These are phyloP conservation scores for Populus tomentosa DNA, from an alignment of 441 rosid species.

Conservation along the genomic window DNA sequence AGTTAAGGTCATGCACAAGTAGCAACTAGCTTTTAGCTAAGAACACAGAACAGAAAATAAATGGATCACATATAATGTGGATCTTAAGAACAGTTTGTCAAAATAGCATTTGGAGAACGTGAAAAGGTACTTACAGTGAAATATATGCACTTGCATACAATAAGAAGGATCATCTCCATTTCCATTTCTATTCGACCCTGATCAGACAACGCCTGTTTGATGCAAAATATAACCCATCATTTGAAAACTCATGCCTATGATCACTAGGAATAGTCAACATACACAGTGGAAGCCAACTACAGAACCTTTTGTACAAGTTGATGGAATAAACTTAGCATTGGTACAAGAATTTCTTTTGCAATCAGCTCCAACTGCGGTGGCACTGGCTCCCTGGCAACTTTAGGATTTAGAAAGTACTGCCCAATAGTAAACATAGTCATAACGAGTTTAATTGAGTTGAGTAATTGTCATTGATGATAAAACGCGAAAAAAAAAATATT, in stretches of 20 bases:
- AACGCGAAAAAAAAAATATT: too few species aligned
- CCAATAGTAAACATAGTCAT: constrained; percentile 6
- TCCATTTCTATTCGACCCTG: constrained; percentile 34
- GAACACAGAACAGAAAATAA: not conserved
- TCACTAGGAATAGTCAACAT: constrained; percentile 3
- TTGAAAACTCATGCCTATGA: constrained; percentile 15
- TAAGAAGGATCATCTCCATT: constrained; percentile 55
- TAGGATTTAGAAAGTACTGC: constrained; percentile 83
- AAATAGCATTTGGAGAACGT: not conserved
- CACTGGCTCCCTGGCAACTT: constrained; percentile 74
- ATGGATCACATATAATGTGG: not conserved
- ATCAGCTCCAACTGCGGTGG: constrained; percentile 74
- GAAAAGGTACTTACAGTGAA: constrained; percentile 58
- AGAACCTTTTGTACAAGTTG: constrained; percentile 60
- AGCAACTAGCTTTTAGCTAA: not conserved
- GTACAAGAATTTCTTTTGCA: constrained; percentile 60
- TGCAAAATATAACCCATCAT: constrained; percentile 19
- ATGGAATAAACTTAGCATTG: constrained; percentile 52
- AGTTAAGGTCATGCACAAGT: not conserved
- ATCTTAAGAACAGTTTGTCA: not conserved
- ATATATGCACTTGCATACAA: constrained; percentile 72
- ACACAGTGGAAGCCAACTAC: constrained; percentile 13
- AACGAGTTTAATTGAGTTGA: not conserved
- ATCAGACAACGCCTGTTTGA: constrained; percentile 50
- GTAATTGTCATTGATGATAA: not conserved